Evolutionary conservation across 192 early-diverging fungal species (phyloP).

Genomic region (Spinellus fusiger): DNA sequence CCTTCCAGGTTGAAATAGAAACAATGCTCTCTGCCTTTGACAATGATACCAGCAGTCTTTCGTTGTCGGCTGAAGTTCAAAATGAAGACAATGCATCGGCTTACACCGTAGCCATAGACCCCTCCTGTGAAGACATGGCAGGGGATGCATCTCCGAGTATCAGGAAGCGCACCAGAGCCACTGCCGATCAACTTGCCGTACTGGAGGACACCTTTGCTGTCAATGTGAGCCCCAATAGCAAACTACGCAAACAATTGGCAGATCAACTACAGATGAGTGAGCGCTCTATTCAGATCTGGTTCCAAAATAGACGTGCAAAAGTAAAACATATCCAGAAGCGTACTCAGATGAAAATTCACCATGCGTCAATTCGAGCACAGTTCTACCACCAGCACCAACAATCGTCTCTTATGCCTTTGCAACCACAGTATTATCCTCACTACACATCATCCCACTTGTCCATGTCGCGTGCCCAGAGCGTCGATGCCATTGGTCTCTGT

Average conservation of each 20-base stretch:
- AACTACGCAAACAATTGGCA: conserved; percentile 56
- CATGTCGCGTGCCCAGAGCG: conserved; percentile 14
- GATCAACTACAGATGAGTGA: conserved; percentile 51
- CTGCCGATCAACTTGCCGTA: conserved; percentile 53
- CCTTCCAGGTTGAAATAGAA: not conserved
- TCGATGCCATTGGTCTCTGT: conserved; percentile 14
- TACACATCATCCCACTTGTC: not conserved
- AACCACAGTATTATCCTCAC: not conserved
- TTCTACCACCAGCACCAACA: conserved; percentile 10
- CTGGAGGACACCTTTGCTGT: conserved; percentile 61
- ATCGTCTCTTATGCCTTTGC: not conserved
- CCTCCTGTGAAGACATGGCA: not conserved
- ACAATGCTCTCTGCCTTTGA: not conserved
- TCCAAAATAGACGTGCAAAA: conserved; percentile 74
- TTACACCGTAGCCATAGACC: not conserved
- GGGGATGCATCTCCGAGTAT: conserved; percentile 4
- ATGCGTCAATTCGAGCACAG: conserved; percentile 11
- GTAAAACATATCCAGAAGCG: conserved; percentile 46
- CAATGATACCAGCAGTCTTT: not conserved
- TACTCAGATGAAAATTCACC: conserved; percentile 14
- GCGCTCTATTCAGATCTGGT: conserved; percentile 75
- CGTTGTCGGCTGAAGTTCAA: not conserved
- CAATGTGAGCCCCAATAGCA: conserved; percentile 58
- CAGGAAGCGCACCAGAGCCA: conserved; percentile 53
- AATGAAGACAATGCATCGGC: not conserved